Evolutionary conservation across 805 yeast species (phyloP).

Genomic region (Candida tallmaniae): DNA sequence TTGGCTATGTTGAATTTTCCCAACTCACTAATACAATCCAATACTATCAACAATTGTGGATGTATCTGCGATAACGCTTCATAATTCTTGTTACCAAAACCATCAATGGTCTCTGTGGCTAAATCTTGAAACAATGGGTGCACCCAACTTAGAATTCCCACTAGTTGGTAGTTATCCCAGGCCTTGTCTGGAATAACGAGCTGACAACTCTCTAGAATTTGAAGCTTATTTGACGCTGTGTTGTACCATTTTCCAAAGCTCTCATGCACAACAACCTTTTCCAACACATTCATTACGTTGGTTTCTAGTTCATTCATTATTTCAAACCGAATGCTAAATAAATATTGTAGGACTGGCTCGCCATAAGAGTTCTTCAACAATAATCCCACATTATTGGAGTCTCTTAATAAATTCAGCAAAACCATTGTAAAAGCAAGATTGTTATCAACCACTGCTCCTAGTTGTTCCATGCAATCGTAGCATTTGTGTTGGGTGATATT

Average conservation of each 20-base stretch:
- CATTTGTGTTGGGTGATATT: slow-evolving; percentile 14
- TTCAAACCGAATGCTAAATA: slow-evolving; percentile 6
- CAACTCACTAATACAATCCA: slow-evolving; percentile 40
- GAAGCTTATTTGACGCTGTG: slow-evolving; percentile 13
- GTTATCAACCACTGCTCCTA: slow-evolving; percentile 30
- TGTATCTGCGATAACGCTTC: slow-evolving; percentile 11
- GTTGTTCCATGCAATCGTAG: slow-evolving; percentile 4
- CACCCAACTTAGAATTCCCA: slow-evolving; percentile 40
- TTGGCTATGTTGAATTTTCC: slow-evolving; percentile 37
- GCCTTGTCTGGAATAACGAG: slow-evolving; percentile 33
- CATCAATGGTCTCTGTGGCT: slow-evolving; percentile 9
- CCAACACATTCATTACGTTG: not conserved
- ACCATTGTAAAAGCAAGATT: slow-evolving; percentile 19
- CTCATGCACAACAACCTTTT: slow-evolving; percentile 7
- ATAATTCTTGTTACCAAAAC: slow-evolving; percentile 8
- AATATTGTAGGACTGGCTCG: slow-evolving; percentile 3
- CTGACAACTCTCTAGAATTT: slow-evolving; percentile 31
- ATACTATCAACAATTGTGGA: slow-evolving; percentile 3
- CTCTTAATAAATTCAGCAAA: slow-evolving; percentile 6
- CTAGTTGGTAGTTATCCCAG: slow-evolving; percentile 37
- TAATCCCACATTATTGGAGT: slow-evolving; percentile 11
- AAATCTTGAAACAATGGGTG: slow-evolving; percentile 17
- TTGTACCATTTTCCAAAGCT: slow-evolving; percentile 13
- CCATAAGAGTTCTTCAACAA: slow-evolving; percentile 10
- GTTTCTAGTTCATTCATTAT: slow-evolving; percentile 1